Evolutionary conservation across 2,329 filamentous ascomycete genomes (phyloP).

Genomic region (Juglanconis sp.): DNA sequence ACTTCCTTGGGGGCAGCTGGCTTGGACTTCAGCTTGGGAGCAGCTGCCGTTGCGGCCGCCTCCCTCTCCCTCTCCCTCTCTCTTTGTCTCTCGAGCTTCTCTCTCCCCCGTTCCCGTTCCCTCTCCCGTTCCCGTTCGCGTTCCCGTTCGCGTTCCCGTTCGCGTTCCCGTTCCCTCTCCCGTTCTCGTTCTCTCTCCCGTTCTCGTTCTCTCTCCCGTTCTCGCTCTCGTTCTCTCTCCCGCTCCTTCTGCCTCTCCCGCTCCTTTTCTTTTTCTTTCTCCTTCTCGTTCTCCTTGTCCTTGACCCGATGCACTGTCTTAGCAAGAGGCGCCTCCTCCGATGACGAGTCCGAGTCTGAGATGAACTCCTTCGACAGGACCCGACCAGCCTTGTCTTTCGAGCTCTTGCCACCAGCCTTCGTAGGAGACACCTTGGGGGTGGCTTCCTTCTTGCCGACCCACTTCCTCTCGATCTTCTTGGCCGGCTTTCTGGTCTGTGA

Average conservation of each 20-base stretch:
- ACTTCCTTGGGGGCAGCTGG: constrained; percentile 32
- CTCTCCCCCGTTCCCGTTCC: constrained; percentile 22
- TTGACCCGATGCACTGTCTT: constrained; percentile 30
- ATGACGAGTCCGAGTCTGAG: constrained; percentile 53
- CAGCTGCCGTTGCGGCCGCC: constrained; percentile 11
- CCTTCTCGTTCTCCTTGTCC: constrained; percentile 5
- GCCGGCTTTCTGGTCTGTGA: constrained; percentile 47
- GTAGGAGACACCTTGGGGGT: constrained; percentile 37
- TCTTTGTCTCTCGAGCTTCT: constrained; percentile 19
- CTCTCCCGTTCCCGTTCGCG: constrained; percentile 17
- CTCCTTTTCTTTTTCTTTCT: constrained; percentile 4
- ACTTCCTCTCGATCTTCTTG: constrained; percentile 59
- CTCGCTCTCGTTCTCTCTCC: constrained; percentile 1
- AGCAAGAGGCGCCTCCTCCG: constrained; percentile 45
- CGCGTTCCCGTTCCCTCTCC: constrained; percentile 1
- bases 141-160: constrained; percentile 3
- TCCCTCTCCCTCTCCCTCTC: constrained; percentile 20
- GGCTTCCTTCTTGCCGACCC: constrained; percentile 41
- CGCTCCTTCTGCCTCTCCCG: background rate
- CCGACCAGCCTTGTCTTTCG: constrained; percentile 38
- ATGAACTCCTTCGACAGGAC: constrained; percentile 56
- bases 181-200: background rate
- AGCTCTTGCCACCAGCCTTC: constrained; percentile 33
- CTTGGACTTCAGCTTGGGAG: constrained; percentile 34
- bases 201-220: background rate